Evolutionary conservation across 805 yeast genomes (phyloP).

Genomic region (Yamadazyma kitorensis): DNA sequence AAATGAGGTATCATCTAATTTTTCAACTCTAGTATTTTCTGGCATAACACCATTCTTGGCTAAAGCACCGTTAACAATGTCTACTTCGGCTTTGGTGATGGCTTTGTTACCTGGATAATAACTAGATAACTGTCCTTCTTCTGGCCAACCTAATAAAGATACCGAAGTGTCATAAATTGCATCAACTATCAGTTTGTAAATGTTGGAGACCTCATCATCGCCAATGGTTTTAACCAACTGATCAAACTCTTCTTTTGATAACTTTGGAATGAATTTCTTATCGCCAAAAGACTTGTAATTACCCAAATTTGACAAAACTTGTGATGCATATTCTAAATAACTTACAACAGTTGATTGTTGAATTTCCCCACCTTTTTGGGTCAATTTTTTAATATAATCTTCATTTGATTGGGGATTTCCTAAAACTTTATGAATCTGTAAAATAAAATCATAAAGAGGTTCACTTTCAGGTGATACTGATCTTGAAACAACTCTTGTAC

Average conservation of each 20-base stretch:
- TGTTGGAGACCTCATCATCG: slow-evolving; percentile 26
- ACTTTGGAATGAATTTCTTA: slow-evolving; percentile 74
- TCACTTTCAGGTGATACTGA: slow-evolving; percentile 85
- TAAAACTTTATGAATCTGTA: slow-evolving; percentile 52
- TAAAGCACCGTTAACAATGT: slow-evolving; percentile 62
- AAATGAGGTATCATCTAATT: slow-evolving; percentile 46
- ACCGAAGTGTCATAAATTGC: slow-evolving; percentile 51
- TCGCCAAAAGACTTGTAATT: slow-evolving; percentile 88
- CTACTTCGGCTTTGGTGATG: slow-evolving; percentile 59
- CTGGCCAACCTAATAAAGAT: slow-evolving; percentile 71
- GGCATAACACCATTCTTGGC: slow-evolving; percentile 66
- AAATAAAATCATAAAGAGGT: slow-evolving; percentile 64
- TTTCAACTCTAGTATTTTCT: slow-evolving; percentile 75
- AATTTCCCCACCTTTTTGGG: slow-evolving; percentile 23
- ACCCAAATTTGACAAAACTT: slow-evolving; percentile 71
- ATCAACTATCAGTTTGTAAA: slow-evolving; percentile 42
- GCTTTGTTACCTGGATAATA: slow-evolving; percentile 55
- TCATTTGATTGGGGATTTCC: slow-evolving; percentile 41
- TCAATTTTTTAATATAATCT: slow-evolving; percentile 36
- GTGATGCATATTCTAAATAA: slow-evolving; percentile 74
- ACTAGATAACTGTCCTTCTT: slow-evolving; percentile 68
- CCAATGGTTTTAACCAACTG: slow-evolving; percentile 40
- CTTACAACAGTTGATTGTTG: slow-evolving; percentile 23
- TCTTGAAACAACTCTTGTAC: slow-evolving; percentile 74
- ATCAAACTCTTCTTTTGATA: slow-evolving; percentile 48